Percentiles rank a stretch among this genome's conserved stretches.
Evolutionary conservation across 2,329 filamentous ascomycete species (phyloP).

Genomic region (Penicillium sp.): DNA sequence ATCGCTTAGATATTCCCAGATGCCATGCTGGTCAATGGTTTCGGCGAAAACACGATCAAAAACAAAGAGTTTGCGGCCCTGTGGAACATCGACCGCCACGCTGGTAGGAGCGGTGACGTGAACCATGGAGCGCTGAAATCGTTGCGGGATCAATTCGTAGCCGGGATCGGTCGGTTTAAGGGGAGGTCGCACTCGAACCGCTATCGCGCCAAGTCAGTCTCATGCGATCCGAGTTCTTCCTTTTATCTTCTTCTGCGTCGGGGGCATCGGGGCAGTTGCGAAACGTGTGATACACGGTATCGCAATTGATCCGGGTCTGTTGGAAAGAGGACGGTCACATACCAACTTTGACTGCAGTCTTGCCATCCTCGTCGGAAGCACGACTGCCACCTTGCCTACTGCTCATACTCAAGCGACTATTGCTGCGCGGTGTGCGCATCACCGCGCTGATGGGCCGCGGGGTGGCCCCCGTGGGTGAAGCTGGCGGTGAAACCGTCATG

Average conservation of each 20-base stretch:
- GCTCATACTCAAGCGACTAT: constrained; percentile 74
- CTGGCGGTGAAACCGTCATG: constrained; percentile 66
- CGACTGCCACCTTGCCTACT: constrained; percentile 72
- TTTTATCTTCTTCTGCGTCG: too few species aligned
- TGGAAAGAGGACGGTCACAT: constrained; percentile 43
- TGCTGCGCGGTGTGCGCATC: constrained; percentile 69
- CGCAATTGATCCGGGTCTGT: constrained; percentile 2
- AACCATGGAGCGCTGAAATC: constrained; percentile 88
- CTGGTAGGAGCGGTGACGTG: constrained; percentile 81
- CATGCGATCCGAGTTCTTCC: too few species aligned
- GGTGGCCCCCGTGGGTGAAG: constrained; percentile 53
- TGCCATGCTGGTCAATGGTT: constrained; percentile 74
- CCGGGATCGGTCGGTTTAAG: constrained; percentile 79
- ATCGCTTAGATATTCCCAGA: constrained; percentile 92
- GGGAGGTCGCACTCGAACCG: constrained; percentile 85
- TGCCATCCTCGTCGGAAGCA: constrained; percentile 81
- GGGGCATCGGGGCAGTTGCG: not conserved
- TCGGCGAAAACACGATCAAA: constrained; percentile 92
- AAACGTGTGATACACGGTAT: constrained; percentile 3
- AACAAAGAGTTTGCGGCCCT: constrained; percentile 90
- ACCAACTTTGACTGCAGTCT: constrained; percentile 95
- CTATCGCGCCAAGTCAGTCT: constrained; percentile 44
- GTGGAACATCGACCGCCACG: constrained; percentile 80
- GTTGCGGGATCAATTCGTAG: constrained; percentile 88
- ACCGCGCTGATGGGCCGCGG: constrained; percentile 76